Evolutionary conservation across 495 filamentous ascomycete genomes (phyloP).

Genomic region (Podospora conica): DNA sequence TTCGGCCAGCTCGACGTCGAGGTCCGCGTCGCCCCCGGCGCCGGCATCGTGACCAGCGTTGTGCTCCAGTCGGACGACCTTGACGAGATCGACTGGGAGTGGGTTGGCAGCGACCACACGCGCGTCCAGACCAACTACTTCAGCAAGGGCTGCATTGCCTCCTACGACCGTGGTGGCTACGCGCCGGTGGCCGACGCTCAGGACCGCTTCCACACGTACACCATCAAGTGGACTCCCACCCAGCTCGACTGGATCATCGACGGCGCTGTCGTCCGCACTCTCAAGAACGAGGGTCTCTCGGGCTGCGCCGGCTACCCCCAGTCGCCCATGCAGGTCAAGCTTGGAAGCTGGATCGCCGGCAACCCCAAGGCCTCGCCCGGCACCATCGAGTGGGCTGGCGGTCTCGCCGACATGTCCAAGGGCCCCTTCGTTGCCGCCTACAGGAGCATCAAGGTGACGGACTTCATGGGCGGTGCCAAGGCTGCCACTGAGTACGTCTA

Average conservation of each 20-base stretch:
- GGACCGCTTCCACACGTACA: conserved; percentile 72
- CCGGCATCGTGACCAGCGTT: conserved; percentile 73
- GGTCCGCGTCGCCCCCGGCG: conserved; percentile 59
- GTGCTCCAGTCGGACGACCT: conserved; percentile 86
- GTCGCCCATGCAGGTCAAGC: conserved; percentile 79
- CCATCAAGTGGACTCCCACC: conserved; percentile 73
- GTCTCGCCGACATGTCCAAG: conserved; percentile 63
- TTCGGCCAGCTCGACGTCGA: conserved; percentile 67
- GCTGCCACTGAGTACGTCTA: conserved; percentile 61
- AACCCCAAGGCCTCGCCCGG: conserved; percentile 59
- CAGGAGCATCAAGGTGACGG: conserved; percentile 69
- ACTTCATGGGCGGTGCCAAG: conserved; percentile 82
- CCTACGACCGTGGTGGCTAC: conserved; percentile 69
- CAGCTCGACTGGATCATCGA: conserved; percentile 82
- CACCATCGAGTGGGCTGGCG: conserved; percentile 87
- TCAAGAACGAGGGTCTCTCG: conserved; percentile 52
- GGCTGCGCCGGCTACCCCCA: conserved; percentile 73
- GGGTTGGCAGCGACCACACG: conserved; percentile 56
- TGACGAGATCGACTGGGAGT: conserved; percentile 96
- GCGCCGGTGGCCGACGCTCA: conserved; percentile 56
- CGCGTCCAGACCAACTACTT: conserved; percentile 90
- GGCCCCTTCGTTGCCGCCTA: conserved; percentile 82
- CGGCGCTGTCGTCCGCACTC: conserved; percentile 59
- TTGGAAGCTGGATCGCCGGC: conserved; percentile 85
- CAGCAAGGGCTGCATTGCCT: conserved; percentile 76